Base-by-base conservation (phyloP, 768 basidiomycete species). In the Trametes gibbosa region DNA sequence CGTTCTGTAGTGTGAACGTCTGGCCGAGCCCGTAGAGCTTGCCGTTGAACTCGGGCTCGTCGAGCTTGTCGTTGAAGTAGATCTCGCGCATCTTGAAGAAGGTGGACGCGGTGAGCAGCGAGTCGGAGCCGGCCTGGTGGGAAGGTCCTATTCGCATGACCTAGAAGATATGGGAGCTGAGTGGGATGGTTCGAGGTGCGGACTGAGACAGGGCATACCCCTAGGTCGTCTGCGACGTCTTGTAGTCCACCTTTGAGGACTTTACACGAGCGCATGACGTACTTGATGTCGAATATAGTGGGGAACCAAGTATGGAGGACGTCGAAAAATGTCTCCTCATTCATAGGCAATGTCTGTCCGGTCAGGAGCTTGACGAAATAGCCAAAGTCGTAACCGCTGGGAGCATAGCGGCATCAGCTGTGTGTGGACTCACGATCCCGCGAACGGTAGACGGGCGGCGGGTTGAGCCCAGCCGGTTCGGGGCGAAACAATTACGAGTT, bases 61-160 rank as follows among this genome's bases (percentile, higher is more conserved):
- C 92, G 52, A 97, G 81, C n/a, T 83, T 77, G 70, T 94, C 90
- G 61, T 87, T 84, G 76, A 99, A 99, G 76, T 95, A 98, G 16
- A 89, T 73, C 65, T 93, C 86, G 27, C 92, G 85, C 83, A 98
- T 92, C 73, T 95, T 91, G 87, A 98, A 98, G 76, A 98, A 98
- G 0, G 92, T 92, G 2, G 89, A 85, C 2, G 94, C 85, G 7
- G 95, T 98, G 46, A 99, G 82, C 41, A 98, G 86, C 14, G 91
- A 93, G 70, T 98, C 97, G n/a, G 93, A 95, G 14, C 97, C 96
- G 10, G 96, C 95, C 76, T 97, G 96, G 73, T 97, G 95, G 55
- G 93, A 91, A 21, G 86, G 82, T 5, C 93, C 94, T 72, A 94
- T 91, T 43, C 95, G 85, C 74, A 87, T 79, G 27, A 97, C 89